Base-by-base conservation (phyloP, 306 rosid genomes). In the Vigna nakashimae region DNA sequence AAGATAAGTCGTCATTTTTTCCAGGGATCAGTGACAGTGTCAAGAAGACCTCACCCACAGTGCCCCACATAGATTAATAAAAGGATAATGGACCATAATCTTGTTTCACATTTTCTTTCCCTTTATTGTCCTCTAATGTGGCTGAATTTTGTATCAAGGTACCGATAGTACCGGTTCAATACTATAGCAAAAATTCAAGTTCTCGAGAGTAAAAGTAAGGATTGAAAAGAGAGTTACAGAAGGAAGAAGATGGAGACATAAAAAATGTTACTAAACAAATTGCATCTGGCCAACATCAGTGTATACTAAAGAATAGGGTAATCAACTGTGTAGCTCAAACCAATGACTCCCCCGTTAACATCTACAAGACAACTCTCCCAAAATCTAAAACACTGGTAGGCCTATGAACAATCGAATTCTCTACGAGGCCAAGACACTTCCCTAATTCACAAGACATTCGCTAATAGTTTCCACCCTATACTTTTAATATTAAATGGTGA, bases 391-490 rank as follows among this genome's bases (percentile, higher is more conserved):
- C 18, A 26, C 28, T 30, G 10, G 32, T 32, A 10, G 48, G 48
- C 46, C 49, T 22, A 32, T 71, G 22, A 73, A 22, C 11, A 0
- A 40, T 73, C 42, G 40, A 48, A 75, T 32, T 42, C 34, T 20
- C 63, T 5, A 40, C 20, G 10, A 20, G 71, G 71, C 55, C 20
- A 38, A 24, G 50, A 28, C 66, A 77, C 69, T 67, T 14, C 49
- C 73, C 52, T 62, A 42, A 42, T 63, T 55, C 42, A 32, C 28
- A n/a, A 73, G 38, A 62, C 13, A 50, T 26, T 62, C 51, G 5
- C 3, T 9, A 62, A 17, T 14, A 76, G 73, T 11, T 65, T 65
- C 17, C 72, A 70, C 51, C 78, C 52, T 42, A 60, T 42, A 48
- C 14, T 34, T 34, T 34, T 34, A 26, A 26, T 26, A 2, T 26